phyloP scores from a whole-genome alignment of 2,329 filamentous ascomycete species.

The Pseudogymnoascus sp. region DNA sequence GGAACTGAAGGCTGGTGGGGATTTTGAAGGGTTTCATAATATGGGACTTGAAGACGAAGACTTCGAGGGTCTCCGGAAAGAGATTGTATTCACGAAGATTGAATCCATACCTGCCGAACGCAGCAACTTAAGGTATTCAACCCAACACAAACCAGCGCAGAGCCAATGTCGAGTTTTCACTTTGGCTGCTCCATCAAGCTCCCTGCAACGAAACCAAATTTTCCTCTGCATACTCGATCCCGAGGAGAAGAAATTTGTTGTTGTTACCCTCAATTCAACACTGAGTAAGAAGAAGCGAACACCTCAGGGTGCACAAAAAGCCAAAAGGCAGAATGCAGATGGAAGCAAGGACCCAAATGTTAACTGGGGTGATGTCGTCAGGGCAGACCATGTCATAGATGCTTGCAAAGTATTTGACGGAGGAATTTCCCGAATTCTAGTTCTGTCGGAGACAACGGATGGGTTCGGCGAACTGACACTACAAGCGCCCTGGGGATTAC shows the following conservation, averaged over 20 bases:
- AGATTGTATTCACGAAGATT: constrained; percentile 64
- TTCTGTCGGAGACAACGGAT: constrained; percentile 57
- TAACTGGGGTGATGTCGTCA: constrained; percentile 20
- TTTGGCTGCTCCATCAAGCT: constrained; percentile 52
- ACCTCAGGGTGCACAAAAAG: constrained; percentile 10
- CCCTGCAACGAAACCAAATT: constrained; percentile 45
- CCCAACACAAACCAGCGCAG: constrained; percentile 44
- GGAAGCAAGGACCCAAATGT: constrained; percentile 18
- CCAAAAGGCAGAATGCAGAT: constrained; percentile 16
- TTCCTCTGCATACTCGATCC: constrained; percentile 64
- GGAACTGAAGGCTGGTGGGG: constrained; percentile 52
- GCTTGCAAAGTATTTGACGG: constrained; percentile 65
- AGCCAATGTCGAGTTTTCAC: constrained; percentile 58
- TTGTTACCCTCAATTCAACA: constrained; percentile 53
- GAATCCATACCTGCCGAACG: constrained; percentile 58
- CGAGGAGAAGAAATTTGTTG: constrained; percentile 57
- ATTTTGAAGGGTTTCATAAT: constrained; percentile 61
- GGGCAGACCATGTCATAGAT: constrained; percentile 61
- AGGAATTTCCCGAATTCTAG: constrained; percentile 58
- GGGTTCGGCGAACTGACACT: constrained; percentile 60
- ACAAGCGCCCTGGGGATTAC: constrained; percentile 67
- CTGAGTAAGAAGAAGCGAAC: constrained; percentile 17
- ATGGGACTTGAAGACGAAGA: constrained; percentile 67
- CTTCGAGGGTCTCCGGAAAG: constrained; percentile 61
- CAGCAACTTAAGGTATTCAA: constrained; percentile 52